Evolutionary conservation across 2,329 filamentous ascomycete genomes (phyloP).

Genomic region (Thielaviopsis ethacetica): DNA sequence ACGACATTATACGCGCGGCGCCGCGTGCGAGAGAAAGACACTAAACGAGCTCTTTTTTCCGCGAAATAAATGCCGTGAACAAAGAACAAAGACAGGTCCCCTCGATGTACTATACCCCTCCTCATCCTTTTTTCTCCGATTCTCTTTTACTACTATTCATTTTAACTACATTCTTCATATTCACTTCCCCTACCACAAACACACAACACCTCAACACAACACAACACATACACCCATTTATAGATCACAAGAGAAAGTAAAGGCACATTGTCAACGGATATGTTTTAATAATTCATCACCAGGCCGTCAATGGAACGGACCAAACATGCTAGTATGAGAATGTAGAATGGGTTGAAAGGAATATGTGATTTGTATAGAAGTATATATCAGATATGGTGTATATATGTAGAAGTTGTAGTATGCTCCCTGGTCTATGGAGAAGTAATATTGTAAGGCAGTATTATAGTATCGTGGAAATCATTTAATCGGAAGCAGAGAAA

Average conservation of each 20-base stretch:
- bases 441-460: neutral
- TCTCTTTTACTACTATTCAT: neutral
- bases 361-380: neutral
- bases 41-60: conserved; percentile 21
- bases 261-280: conserved; percentile 6
- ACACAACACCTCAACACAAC: neutral
- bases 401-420: neutral
- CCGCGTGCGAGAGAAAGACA: conserved; percentile 68
- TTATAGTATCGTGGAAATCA: conserved; percentile 5
- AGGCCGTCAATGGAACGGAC: too few species aligned
- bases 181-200: neutral
- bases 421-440: neutral
- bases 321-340: neutral
- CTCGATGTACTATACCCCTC: neutral
- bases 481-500: conserved; percentile 2
- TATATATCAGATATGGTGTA: neutral
- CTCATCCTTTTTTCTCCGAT: neutral
- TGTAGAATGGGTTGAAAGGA: neutral
- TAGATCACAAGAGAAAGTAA: conserved; percentile 11
- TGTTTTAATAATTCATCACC: conserved; percentile 1
- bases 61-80: neutral
- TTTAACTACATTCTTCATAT: neutral
- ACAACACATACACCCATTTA: neutral
- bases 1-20: conserved; percentile 93
- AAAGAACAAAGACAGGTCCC: neutral